These are phyloP conservation scores for Hibiscus syriacus DNA, from an alignment of 345 rosid species.

Conservation along the genomic window DNA sequence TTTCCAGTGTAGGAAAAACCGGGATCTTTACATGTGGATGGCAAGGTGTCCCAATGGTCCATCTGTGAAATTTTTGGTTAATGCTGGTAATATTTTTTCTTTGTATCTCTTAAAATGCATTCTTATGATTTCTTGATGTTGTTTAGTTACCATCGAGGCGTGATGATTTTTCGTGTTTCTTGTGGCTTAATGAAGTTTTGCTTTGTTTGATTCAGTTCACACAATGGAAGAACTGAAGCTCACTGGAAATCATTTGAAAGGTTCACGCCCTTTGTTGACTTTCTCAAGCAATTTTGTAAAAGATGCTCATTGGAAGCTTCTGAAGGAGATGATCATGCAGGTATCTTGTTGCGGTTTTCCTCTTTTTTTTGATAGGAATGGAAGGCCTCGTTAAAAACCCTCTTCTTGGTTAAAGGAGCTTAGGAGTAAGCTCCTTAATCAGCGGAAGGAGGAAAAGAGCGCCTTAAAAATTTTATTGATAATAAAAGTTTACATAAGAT, in stretches of 20 bases:
- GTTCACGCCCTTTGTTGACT: conserved; percentile 80
- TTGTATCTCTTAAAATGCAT: neutral
- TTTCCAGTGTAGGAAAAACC: conserved; percentile 88
- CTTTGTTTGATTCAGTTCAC: conserved; percentile 44
- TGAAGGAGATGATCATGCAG: conserved; percentile 85
- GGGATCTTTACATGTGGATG: conserved; percentile 94
- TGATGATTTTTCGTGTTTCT: neutral
- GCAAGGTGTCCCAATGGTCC: conserved; percentile 79
- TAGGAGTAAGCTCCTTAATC: too few species aligned
- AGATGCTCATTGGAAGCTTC: conserved; percentile 80
- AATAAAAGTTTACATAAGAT: too few species aligned
- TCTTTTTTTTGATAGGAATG: too few species aligned
- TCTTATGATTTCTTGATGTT: neutral
- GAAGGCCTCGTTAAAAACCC: too few species aligned
- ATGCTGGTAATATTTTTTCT: conserved; percentile 60
- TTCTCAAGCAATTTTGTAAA: conserved; percentile 81
- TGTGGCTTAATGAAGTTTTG: neutral
- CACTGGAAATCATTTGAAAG: conserved; percentile 89
- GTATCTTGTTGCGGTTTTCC: conserved; percentile 20
- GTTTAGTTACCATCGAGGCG: neutral
- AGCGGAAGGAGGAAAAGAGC: too few species aligned
- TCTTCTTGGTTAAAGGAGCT: too few species aligned
- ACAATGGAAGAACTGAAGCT: conserved; percentile 96
- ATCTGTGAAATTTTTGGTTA: conserved; percentile 87
- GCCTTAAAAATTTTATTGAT: too few species aligned